Conservation (phyloP, 495 filamentous ascomycete genomes). For the Hyaloscypha finlandica region DNA sequence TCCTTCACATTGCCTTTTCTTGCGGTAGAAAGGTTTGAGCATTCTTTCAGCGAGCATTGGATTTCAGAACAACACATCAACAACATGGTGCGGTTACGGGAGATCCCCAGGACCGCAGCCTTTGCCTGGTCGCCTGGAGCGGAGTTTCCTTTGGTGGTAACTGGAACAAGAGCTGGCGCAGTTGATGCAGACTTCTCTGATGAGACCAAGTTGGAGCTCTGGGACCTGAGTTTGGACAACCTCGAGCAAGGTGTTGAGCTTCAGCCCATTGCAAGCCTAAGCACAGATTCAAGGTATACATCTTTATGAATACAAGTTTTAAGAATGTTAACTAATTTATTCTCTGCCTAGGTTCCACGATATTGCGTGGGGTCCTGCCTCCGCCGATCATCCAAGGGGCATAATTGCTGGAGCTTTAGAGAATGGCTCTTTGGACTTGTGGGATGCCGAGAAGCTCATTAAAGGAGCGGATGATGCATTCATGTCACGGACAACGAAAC, state of each 20-base stretch:
- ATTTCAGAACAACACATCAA: constrained; percentile 39
- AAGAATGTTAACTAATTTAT: constrained; percentile 14
- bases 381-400: constrained; percentile 72
- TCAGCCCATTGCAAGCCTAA: constrained; percentile 79
- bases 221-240: constrained; percentile 84
- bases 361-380: constrained; percentile 86
- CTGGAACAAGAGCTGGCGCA: constrained; percentile 93
- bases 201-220: constrained; percentile 94
- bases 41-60: constrained; percentile 8
- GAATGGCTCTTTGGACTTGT: constrained; percentile 93
- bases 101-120: constrained; percentile 93
- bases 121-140: constrained; percentile 93
- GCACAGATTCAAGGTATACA: constrained; percentile 83
- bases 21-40: not conserved
- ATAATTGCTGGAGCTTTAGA: constrained; percentile 95
- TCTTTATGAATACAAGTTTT: not conserved
- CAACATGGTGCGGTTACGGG: constrained; percentile 87
- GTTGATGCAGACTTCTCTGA: constrained; percentile 97
- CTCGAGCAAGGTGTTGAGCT: constrained; percentile 75
- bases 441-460: constrained; percentile 89
- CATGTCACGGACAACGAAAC: constrained; percentile 87
- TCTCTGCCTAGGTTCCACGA: constrained; percentile 79
- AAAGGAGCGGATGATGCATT: constrained; percentile 69
- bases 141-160: constrained; percentile 77
- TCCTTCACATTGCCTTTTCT: constrained; percentile 3